phyloP scores from a whole-genome alignment of 805 yeast genomes.

The Helenozyma rhizophorensis region DNA sequence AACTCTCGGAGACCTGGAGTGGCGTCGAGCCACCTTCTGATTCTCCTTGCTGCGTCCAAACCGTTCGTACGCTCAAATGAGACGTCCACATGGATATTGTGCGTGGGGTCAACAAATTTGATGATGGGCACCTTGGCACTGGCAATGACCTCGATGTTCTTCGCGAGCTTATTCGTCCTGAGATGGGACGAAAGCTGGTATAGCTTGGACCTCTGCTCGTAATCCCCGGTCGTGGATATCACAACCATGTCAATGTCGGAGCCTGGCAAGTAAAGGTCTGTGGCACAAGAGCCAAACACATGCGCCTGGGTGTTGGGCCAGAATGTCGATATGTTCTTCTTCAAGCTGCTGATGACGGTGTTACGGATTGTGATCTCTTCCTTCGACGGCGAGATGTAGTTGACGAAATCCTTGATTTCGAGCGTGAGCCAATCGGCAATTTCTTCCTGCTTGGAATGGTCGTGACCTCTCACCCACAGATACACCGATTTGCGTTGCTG shows the following conservation, averaged over 20 bases:
- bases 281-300: slow-evolving; percentile 93
- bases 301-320: slow-evolving; percentile 81
- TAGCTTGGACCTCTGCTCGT: slow-evolving; percentile 60
- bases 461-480: slow-evolving; percentile 80
- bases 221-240: slow-evolving; percentile 53
- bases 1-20: slow-evolving; percentile 82
- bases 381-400: slow-evolving; percentile 79
- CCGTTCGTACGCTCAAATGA: slow-evolving; percentile 88
- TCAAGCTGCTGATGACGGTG: slow-evolving; percentile 55
- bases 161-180: slow-evolving; percentile 57
- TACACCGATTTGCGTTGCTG: slow-evolving; percentile 29
- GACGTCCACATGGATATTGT: slow-evolving; percentile 76
- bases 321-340: slow-evolving; percentile 44
- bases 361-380: slow-evolving; percentile 69
- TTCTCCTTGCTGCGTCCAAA: slow-evolving; percentile 72
- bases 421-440: slow-evolving; percentile 82
- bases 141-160: slow-evolving; percentile 77
- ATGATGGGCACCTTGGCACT: slow-evolving; percentile 92
- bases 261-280: slow-evolving; percentile 89
- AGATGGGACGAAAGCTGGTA: slow-evolving; percentile 71
- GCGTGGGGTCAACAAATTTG: slow-evolving; percentile 73
- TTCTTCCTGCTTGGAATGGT: slow-evolving; percentile 71
- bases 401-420: slow-evolving; percentile 81
- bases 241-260: slow-evolving; percentile 95
- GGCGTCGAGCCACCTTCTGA: slow-evolving; percentile 65